Evolutionary conservation across 352 stramenopile species (phyloP), one percentile per base, ranked within the genome.

Genomic region (Globisporangium carolinianum): DNA sequence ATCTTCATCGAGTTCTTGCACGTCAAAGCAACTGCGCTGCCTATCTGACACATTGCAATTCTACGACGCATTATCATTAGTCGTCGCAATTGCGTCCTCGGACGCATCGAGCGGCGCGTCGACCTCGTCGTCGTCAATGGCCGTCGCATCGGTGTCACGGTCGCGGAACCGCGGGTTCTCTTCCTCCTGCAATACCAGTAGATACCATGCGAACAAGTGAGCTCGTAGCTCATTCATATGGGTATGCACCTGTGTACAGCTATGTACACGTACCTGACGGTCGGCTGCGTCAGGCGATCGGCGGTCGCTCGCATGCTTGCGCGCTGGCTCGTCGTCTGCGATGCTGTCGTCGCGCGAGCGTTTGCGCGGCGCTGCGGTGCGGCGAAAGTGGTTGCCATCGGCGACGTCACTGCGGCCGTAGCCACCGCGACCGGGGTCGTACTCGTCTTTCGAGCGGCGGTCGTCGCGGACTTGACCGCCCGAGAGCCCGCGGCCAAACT

Each of bases 391-490:
- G 58, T 84, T 64, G 11, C 71, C 77, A 15, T 89, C 73, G 3
- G 79, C 69, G 55, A 76, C 68, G 48, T 82, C 78, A 61, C 71
- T 87, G 47, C 80, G 80, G 38, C 85, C 85, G 52, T 89, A 94
- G 48, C 85, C 85, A 15, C 85, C 85, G 51, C 85, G 67, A 2
- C 85, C 85, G 0, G 85, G 79, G 43, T 94, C 85, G 54, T 93
- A 94, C 58, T 94, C 84, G 57, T 94, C 82, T 60, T 89, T 88
- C 14, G 83, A 91, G 37, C 85, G 83, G 47, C 83, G 73, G 60
- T 94, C 85, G 59, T 96, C 86, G 53, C 83, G 72, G 42, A 95
- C 86, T 67, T 96, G 87, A 5, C 84, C 84, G 10, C 87, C 87
- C 9, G 86, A 91, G 17, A 83, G 70, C 1, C 85, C 86, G 47